Evolutionary conservation across 441 rosid genomes (phyloP), one percentile per base, ranked within the genome.

Genomic region (Syzygium malaccense): DNA sequence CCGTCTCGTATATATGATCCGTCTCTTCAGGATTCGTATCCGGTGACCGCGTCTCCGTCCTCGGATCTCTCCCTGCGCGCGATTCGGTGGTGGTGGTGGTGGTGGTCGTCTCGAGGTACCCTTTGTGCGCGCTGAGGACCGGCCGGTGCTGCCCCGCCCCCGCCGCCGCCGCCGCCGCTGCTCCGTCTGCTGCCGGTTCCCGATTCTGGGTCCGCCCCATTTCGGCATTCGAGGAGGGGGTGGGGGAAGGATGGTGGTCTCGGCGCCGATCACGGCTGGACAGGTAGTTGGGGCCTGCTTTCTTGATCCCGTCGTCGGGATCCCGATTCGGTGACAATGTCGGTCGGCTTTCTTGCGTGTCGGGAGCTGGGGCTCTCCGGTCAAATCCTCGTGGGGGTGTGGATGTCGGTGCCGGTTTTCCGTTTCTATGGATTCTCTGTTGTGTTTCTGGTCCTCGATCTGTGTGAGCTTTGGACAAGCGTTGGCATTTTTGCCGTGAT

Each of bases 231-330:
- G 48, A 48, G 57, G 23, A 4, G 8, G 57, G 23, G n/a, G 19
- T 9, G 33, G 71, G 18, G 51, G 1, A 6, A 13, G 18, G 30
- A 97, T 98, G 98, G 95, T 85, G 92, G 94, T 90, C 88, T 90
- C 92, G 53, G 94, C 91, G 90, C 92, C 95, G 83, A 92, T 98
- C 84, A 92, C 99, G 92, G 98, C 99, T 91, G 99, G 99, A 86
- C 97, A 93, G 99, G 99, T 97, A 56, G 30, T 30, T 53, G 55
- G 89, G 48, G 48, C 48, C 19, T 6, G 62, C 64, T 88, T 45
- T 45, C 79, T 7, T 86, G 25, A 45, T 62, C 18, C 41, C 28
- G 64, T 58, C 64, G 30, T 45, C 48, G n/a, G 12, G 49, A 17
- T 4, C 55, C 11, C 41, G 62, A 23, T 85, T 20, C 53, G 64